These are phyloP conservation scores for Neofusicoccum kwambonambiense DNA, from an alignment of 2,329 filamentous ascomycete genomes.

Conservation along the genomic window DNA sequence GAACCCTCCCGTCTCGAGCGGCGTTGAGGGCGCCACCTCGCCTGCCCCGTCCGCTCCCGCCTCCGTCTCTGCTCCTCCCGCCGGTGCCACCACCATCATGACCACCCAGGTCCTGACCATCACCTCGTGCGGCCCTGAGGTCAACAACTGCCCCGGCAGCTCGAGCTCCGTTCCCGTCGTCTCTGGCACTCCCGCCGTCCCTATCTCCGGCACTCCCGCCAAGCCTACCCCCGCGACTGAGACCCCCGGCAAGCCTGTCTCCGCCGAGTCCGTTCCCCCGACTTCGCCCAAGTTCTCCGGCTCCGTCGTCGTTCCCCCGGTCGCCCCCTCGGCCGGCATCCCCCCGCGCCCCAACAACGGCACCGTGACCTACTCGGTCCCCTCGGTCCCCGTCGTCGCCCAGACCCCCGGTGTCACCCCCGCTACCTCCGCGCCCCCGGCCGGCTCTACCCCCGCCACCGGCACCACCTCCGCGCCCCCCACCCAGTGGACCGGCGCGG, in stretches of 20 bases:
- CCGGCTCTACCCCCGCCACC: neutral
- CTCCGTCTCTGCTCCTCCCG: neutral
- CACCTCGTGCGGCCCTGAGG: conserved; percentile 12
- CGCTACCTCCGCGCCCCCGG: neutral
- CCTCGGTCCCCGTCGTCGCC: neutral
- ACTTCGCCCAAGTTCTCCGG: neutral
- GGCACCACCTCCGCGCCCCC: neutral
- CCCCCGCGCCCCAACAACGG: conserved; percentile 2
- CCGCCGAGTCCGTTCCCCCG: neutral
- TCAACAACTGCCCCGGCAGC: conserved; percentile 24
- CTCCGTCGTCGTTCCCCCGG: neutral
- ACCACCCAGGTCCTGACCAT: conserved; percentile 14
- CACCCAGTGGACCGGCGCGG: conserved; percentile 7
- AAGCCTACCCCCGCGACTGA: neutral
- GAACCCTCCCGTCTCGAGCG: neutral
- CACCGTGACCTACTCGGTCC: conserved; percentile 1
- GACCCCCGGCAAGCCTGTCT: conserved; percentile 2
- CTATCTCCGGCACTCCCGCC: neutral
- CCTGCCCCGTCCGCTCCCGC: neutral
- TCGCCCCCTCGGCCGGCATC: neutral
- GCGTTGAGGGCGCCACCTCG: neutral
- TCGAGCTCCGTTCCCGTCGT: neutral
- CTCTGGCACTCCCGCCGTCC: neutral
- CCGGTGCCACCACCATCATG: neutral
- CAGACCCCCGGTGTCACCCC: neutral